Base-by-base conservation (phyloP, 2,329 filamentous ascomycete species). In the Exserohilum turcica region DNA sequence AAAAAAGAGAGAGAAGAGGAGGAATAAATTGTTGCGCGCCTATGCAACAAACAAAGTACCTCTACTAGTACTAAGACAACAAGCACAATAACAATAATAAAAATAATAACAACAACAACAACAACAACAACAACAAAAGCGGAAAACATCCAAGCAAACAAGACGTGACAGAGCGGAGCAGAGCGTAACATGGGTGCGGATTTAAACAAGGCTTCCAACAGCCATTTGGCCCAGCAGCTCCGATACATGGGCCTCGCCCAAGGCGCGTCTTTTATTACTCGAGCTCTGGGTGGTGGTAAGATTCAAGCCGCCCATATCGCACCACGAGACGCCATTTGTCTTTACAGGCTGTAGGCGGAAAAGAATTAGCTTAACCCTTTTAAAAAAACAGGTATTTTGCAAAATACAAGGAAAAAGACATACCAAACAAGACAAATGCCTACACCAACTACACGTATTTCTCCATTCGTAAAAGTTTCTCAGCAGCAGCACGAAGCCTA, bases 351-450 rank as follows among this genome's bases (percentile, higher is more conserved):
- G 6, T 38, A 27, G 13, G 16, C 2, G 13, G 7, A 3, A 13
- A 10, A 5, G 16, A 5, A 8, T n/a, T n/a, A n/a, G n/a, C n/a
- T n/a, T n/a, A n/a, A n/a, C n/a, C n/a, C n/a, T n/a, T n/a, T n/a
- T n/a, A n/a, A n/a, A n/a, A n/a, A n/a, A n/a, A n/a, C n/a, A n/a
- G n/a, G n/a, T n/a, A n/a, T n/a, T n/a, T n/a, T n/a, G 21, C 4
- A 24, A 24, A 24, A 7, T 47, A 3, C 29, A 28, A 8, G 13
- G 13, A 39, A 31, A 38, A 24, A 0, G 27, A 87, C 91, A 84
- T 79, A 94, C 91, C 77, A 99, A 77, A 71, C 94, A 99, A 73
- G 89, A 95, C 65, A 99, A 77, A 69, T 96, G 94, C 79, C 95
- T 94, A 81, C 94, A 99, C 94, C 94, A 99, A 9, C 77, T 80